Percentiles rank a stretch among this genome's conserved stretches.
Conservation (phyloP, 2,329 filamentous ascomycete species). For the Colletotrichum shisoi region DNA sequence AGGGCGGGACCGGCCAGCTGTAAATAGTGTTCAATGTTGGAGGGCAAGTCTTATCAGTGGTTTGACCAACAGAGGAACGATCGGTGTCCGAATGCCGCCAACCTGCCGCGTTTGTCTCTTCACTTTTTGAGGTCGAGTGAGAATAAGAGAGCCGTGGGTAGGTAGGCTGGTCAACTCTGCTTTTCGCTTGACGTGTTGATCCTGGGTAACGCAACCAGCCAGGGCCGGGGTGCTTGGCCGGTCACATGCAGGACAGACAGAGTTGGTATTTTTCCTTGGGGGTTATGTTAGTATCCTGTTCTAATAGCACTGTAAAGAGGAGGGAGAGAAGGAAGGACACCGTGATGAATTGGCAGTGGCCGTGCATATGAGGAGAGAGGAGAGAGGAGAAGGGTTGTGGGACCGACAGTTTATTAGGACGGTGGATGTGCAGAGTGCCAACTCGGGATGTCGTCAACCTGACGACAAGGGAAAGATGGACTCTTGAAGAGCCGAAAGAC, state of each 20-base stretch:
- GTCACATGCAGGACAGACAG: constrained; percentile 33
- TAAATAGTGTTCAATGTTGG: neutral
- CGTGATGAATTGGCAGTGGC: neutral
- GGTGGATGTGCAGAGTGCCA: neutral
- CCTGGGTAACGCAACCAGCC: constrained; percentile 33
- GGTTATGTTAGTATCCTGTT: too few species aligned
- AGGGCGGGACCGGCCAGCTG: neutral
- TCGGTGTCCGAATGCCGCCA: neutral
- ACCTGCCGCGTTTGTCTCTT: neutral
- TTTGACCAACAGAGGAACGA: constrained; percentile 5
- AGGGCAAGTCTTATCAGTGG: neutral
- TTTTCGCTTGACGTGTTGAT: constrained; percentile 17
- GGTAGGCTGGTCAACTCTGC: constrained; percentile 19
- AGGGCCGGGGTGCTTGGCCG: constrained; percentile 22
- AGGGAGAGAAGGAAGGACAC: too few species aligned
- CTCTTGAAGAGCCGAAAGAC: neutral
- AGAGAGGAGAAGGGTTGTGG: neutral
- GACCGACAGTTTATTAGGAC: neutral
- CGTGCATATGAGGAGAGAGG: neutral
- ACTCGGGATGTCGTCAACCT: neutral
- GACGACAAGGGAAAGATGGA: neutral
- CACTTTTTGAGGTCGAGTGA: neutral
- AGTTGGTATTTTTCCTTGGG: constrained; percentile 15
- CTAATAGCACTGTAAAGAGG: too few species aligned
- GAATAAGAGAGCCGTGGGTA: neutral